Base-by-base conservation (phyloP, 2,329 filamentous ascomycete genomes). In the Myriosclerotinia curreyana region DNA sequence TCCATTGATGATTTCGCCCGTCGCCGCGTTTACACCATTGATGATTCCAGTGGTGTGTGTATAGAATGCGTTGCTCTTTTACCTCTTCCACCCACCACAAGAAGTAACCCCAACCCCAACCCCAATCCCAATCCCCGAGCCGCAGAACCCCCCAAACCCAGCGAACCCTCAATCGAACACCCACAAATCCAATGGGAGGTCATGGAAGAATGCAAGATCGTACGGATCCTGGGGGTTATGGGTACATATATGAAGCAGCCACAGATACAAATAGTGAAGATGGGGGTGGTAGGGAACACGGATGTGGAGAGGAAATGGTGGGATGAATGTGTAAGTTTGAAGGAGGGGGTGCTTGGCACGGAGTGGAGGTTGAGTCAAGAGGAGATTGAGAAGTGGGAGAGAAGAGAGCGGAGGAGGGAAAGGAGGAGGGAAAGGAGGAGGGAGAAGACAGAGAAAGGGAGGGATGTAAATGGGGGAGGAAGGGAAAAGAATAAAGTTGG, bases 31-130 rank as follows among this genome's bases (percentile, higher is more conserved):
- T 86, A 82, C 69, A 86, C 81, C 2, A 74, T 89, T n/a, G 86
- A 89, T 69, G 86, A 89, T 74, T 84, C 86, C 73, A 87, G 83
- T 68, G 86, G 86, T 17, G 75, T 75, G 31, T 85, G 81, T 64
- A 82, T 88, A 28, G 82, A 87, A 62, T 74, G 72, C 58, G 71
- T 66, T 8, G 73, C 69, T 62, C 64, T 65, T 22, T 46, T 67
- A 12, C 70, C 71, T 20, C 31, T 59, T 14, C 54, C 66, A 20
- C 17, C 62, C 5, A 12, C 50, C 40, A 17, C 40, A 36, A 20
- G 42, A 31, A n/a, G 6, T 28, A 22, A 40, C 31, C n/a, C 11
- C 31, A 8, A 34, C 17, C 17, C 4, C 50, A n/a, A 2, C 14
- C 5, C 48, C 28, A 51, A 20, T 20, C 17, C 34, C 25, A 28